These are phyloP conservation scores for Tetraselmis chui DNA, from an alignment of 139 green algal species.

Conservation along the genomic window DNA sequence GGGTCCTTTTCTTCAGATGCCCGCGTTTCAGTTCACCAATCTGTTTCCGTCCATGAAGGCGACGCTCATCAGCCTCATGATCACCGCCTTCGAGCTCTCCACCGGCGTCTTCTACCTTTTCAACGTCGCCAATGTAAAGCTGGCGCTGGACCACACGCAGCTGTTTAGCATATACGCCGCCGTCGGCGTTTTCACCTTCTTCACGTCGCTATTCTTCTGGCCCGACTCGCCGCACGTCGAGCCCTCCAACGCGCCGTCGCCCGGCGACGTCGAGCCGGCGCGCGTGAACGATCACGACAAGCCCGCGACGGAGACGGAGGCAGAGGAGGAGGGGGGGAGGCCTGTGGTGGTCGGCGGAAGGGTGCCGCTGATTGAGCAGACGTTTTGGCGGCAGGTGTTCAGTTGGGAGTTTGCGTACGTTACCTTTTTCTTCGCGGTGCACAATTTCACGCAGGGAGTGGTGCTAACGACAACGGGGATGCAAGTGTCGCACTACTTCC, in stretches of 20 bases:
- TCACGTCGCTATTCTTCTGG: neutral
- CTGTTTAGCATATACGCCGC: neutral
- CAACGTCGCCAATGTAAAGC: neutral
- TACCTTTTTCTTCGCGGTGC: neutral
- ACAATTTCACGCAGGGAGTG: neutral
- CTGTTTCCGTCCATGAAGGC: neutral
- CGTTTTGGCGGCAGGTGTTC: neutral
- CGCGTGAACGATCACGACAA: too few species aligned
- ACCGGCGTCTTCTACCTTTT: slow-evolving; percentile 3
- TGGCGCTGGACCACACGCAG: neutral
- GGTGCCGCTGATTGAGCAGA: neutral
- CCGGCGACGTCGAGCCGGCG: neutral
- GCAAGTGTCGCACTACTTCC: neutral
- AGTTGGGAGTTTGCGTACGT: slow-evolving; percentile 1
- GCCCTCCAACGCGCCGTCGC: neutral
- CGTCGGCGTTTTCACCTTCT: neutral
- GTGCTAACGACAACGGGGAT: neutral
- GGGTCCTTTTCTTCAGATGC: neutral
- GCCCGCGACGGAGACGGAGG: neutral
- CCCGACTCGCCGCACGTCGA: neutral
- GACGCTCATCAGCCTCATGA: neutral
- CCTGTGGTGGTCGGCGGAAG: neutral
- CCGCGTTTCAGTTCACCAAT: slow-evolving; percentile 1
- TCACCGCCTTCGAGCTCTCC: slow-evolving; percentile 5
- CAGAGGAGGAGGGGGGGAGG: neutral